Base-by-base conservation (phyloP, 345 rosid genomes). In the Nephelium lappaceum region DNA sequence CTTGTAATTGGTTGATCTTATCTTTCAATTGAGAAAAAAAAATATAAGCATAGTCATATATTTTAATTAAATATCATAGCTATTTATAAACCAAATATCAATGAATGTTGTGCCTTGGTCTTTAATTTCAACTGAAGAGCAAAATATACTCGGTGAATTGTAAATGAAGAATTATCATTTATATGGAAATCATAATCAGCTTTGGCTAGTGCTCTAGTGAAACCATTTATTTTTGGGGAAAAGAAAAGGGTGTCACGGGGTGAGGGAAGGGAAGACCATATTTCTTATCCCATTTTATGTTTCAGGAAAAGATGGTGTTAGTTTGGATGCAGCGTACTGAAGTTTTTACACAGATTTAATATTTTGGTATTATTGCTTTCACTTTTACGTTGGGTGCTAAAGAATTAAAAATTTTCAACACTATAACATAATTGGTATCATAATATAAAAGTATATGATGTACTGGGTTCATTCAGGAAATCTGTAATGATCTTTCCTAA, bases 61-160 rank as follows among this genome's bases (percentile, higher is more conserved):
- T n/a, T 19, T 58, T 23, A n/a, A 57, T 8, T 57, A 57, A 24
- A 39, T 72, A 14, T 58, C 7, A 12, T 39, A 57, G 76, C 76
- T 72, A 19, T 72, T 72, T 45, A n/a, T n/a, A 14, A 5, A 25
- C 38, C 24, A 69, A 24, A 69, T 45, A 55, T 47, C 18, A 18
- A 66, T 66, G 42, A 51, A 66, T 18, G 36, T 66, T 15, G 58
- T 69, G n/a, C 19, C 55, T n/a, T 43, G 72, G 36, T 68, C 27
- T 21, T 70, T 49, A 24, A 70, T 70, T 69, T 70, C 61, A 51
- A 18, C 62, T n/a, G 27, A 71, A 51, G 18, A 5, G 11, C 47
- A 11, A 38, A 14, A 74, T 57, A 74, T 24, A 41, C 0, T 18
- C 21, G 23, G 11, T 62, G 24, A 24, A 43, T 41, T 60, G 68